Evolutionary conservation across 768 basidiomycete genomes (phyloP), one percentile per base, ranked within the genome.

Genomic region (Auricularia sp.): DNA sequence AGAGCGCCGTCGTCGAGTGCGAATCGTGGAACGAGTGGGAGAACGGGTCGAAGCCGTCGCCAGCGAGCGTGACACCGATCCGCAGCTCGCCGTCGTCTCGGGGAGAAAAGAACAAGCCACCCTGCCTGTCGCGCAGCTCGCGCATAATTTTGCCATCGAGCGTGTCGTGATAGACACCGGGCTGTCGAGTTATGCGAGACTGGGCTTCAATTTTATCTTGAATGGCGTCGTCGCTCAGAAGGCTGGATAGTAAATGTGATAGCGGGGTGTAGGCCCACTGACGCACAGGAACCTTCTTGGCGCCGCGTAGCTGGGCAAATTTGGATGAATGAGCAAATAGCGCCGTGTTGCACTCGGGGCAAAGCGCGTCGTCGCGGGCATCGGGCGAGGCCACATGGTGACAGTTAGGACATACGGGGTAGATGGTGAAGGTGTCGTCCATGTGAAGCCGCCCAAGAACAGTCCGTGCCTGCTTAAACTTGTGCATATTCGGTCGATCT

Each of bases 341-440:
- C 24, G 13, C 29, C 3, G 33, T 34, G 18, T 64, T 36, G 34
- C 64, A 64, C 4, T 7, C 5, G 3, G 54, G 51, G 36, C 64
- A 64, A 10, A 10, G 37, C 21, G n/a, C 29, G 35, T 36, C 39
- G 34, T 11, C 16, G 5, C 13, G 3, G 21, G 42, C 29, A 3
- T 24, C 24, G 54, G 24, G 29, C 4, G 51, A 3, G 14, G 6
- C 54, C 1, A 37, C n/a, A n/a, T 36, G n/a, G 54, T 58, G 64
- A 54, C 64, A 64, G 6, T n/a, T 7, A 4, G 64, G 64, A 33
- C 64, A 64, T 1, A 54, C 7, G 1, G 64, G 64, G 35, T 29
- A n/a, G 5, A 64, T 39, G 13, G 14, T n/a, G 18, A 58, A 58
- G 3, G 33, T 24, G 24, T 58, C 64, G 18, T 44, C 34, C 2